Percentiles rank a stretch among this genome's conserved stretches.
These are phyloP conservation scores for Pythium chondricola DNA, from an alignment of 352 stramenopile species.

Conservation along the genomic window DNA sequence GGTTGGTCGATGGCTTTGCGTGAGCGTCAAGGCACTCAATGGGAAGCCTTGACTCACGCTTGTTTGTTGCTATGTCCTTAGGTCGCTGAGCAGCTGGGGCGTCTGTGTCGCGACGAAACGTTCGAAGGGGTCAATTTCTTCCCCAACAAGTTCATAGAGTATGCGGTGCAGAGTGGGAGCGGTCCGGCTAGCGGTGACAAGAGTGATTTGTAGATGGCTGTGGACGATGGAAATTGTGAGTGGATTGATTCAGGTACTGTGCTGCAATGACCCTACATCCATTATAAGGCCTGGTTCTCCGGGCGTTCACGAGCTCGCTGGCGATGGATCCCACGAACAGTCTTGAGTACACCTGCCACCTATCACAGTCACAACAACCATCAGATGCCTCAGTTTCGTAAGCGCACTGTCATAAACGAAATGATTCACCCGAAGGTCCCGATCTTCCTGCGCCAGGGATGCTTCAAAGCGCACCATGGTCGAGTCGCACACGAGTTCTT, in stretches of 20 bases:
- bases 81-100: conserved; percentile 90
- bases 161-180: no score
- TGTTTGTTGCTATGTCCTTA: conserved; percentile 17
- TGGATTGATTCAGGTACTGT: not conserved
- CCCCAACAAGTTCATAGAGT: conserved; percentile 78
- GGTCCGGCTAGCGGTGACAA: no score
- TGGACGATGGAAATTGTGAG: no score
- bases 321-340: conserved; percentile 31
- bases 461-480: conserved; percentile 52
- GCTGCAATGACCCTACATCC: no score
- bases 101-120: conserved; percentile 94
- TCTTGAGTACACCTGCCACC: conserved; percentile 35
- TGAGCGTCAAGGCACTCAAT: not conserved
- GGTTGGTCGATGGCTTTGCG: conserved; percentile 21
- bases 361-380: conserved; percentile 7
- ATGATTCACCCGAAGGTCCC: conserved; percentile 26
- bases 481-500: conserved; percentile 71
- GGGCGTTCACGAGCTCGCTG: conserved; percentile 16
- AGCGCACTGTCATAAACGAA: not conserved
- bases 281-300: conserved; percentile 17
- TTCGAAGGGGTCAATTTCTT: conserved; percentile 95
- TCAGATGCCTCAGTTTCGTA: not conserved
- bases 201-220: no score
- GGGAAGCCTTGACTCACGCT: not conserved
- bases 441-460: conserved; percentile 4